Conservation (phyloP, 441 rosid genomes). For the Brassica hybrid region DNA sequence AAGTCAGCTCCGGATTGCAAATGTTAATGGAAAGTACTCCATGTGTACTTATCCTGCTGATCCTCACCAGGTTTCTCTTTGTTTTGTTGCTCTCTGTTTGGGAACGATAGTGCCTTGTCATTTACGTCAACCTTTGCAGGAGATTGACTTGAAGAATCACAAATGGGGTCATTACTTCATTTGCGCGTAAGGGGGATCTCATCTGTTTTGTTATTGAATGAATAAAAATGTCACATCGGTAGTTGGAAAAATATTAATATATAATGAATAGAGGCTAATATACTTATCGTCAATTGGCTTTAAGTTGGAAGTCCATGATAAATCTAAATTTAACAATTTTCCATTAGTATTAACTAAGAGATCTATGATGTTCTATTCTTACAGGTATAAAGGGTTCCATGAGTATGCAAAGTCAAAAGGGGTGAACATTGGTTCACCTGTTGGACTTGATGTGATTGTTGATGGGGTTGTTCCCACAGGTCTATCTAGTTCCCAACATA, state of each 20-base stretch:
- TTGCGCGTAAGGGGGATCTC: conserved; percentile 67
- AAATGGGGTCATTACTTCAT: conserved; percentile 97
- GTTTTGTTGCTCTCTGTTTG: not conserved
- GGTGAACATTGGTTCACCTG: conserved; percentile 63
- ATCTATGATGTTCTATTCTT: conserved; percentile 24
- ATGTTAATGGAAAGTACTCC: conserved; percentile 76
- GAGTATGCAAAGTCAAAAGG: conserved; percentile 82
- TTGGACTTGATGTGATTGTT: conserved; percentile 83
- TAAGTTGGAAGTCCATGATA: too few relatives aligned
- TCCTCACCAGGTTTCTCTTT: conserved; percentile 73
- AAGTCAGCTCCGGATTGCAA: conserved; percentile 68
- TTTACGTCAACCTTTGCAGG: conserved; percentile 51
- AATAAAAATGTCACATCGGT: too few relatives aligned
- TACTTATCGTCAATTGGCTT: too few relatives aligned
- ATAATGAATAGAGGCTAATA: too few relatives aligned
- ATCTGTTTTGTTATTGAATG: not conserved
- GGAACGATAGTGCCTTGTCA: too few relatives aligned
- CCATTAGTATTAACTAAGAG: not conserved
- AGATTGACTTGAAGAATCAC: conserved; percentile 84
- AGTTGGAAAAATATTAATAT: too few relatives aligned
- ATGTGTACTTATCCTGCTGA: conserved; percentile 82
- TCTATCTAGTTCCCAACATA: conserved; percentile 38
- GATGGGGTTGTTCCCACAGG: conserved; percentile 99
- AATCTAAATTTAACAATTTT: too few relatives aligned
- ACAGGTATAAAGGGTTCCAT: conserved; percentile 83